phyloP scores from a whole-genome alignment of 1,284 basidiomycete genomes.

The Tilletia walkeri region DNA sequence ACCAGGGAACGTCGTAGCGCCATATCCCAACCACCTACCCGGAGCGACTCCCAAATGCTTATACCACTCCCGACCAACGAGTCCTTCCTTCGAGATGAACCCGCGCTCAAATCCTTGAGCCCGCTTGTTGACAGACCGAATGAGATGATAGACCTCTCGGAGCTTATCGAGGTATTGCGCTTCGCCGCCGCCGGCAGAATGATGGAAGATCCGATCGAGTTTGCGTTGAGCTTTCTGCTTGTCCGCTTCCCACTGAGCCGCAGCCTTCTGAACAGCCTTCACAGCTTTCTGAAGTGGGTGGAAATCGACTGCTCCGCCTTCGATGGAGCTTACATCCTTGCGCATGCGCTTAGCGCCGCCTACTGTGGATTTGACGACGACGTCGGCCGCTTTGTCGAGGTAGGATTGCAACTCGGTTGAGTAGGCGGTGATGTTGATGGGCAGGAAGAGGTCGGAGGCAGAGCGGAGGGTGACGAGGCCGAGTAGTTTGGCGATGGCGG shows the following conservation, averaged over 20 bases:
- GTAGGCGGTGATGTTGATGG: conserved; percentile 68
- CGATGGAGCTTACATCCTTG: too few species aligned
- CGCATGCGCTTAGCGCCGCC: not conserved
- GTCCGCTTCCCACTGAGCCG: conserved; percentile 24
- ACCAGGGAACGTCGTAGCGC: conserved; percentile 79
- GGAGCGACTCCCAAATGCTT: conserved; percentile 82
- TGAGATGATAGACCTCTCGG: conserved; percentile 64
- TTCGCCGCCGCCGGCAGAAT: not conserved
- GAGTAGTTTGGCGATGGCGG: conserved; percentile 64
- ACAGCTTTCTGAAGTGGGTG: conserved; percentile 23
- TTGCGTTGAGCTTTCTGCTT: conserved; percentile 24
- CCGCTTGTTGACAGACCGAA: conserved; percentile 70
- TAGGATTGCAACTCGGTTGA: conserved; percentile 36
- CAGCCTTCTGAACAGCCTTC: conserved; percentile 24
- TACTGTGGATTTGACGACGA: conserved; percentile 1
- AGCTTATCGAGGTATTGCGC: conserved; percentile 20
- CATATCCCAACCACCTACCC: conserved; percentile 82
- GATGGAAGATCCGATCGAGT: conserved; percentile 17
- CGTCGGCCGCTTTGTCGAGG: conserved; percentile 29
- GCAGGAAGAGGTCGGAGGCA: conserved; percentile 64
- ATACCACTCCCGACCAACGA: conserved; percentile 72
- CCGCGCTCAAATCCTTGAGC: conserved; percentile 75
- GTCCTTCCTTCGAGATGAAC: conserved; percentile 73
- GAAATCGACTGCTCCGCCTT: conserved; percentile 20
- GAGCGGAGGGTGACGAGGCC: conserved; percentile 63